Conservation (phyloP, 225 moss, liverwort and hornwort species). For the Asterella californica region DNA sequence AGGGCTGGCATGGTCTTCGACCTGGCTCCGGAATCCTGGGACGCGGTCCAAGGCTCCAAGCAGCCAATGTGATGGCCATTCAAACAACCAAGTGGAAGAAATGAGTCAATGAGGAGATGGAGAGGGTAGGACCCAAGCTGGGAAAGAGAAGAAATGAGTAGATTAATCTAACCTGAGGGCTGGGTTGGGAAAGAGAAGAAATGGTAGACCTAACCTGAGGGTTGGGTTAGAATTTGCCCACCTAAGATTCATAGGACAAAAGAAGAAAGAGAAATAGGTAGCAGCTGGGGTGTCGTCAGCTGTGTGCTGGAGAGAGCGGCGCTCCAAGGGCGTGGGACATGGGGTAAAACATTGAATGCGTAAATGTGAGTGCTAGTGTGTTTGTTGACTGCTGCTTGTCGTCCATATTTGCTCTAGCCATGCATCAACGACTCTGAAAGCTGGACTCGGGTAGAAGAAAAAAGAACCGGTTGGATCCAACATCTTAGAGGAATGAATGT, state of each 20-base stretch:
- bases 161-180: too few relatives aligned
- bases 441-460: too few relatives aligned
- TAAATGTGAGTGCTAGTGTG: not conserved
- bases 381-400: not conserved
- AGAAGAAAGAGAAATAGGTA: not conserved
- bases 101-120: not conserved
- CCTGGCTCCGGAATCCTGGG: not conserved
- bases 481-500: too few relatives aligned
- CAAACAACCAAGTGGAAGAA: too few relatives aligned
- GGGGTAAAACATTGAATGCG: not conserved
- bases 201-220: not conserved
- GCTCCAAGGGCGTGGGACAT: constrained; percentile 14
- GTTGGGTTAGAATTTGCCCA: not conserved
- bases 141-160: not conserved
- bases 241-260: not conserved
- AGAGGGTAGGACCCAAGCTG: not conserved
- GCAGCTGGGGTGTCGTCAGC: not conserved
- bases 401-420: not conserved
- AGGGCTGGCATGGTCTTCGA: not conserved
- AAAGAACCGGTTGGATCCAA: too few relatives aligned
- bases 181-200: too few relatives aligned
- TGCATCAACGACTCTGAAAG: too few relatives aligned
- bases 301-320: not conserved
- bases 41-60: not conserved
- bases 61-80: not conserved